Evolutionary conservation across 2,329 filamentous ascomycete species (phyloP), one percentile per base, ranked within the genome.

Genomic region (Penicillium sp.): DNA sequence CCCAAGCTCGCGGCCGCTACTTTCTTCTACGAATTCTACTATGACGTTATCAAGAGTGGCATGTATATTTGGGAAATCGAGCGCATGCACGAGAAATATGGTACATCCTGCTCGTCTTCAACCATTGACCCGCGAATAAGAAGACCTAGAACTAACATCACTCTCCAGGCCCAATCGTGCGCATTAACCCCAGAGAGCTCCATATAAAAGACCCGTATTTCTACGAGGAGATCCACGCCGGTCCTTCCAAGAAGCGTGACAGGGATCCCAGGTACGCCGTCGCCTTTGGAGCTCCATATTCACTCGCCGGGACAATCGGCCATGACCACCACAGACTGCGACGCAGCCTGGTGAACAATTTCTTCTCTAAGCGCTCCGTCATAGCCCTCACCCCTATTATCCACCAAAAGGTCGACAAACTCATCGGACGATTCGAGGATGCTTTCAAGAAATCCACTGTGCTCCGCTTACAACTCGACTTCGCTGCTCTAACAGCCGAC

Each of bases 281-380:
- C 4, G 51, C 60, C 3, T 62, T 55, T 13, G 60, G 55, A 10
- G 58, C 59, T 0, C 56, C 59, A 3, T 20, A 42, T 7, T 61
- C 63, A 1, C 58, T 62, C 15, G 56, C 67, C 20, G 57, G 64
- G 15, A 78, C 75, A 1, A 62, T 70, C 26, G 58, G 66, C 24
- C 73, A 77, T 48, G 69, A 76, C 23, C 62, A 70, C 20, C 77
- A 80, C 56, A 71, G 74, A 3, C 62, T 69, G 18, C 70, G 77
- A 7, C 72, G 77, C 30, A 66, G 56, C 12, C 68, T 73, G 2
- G 49, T 79, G 37, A 75, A 68, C 42, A 71, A 69, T 1, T 79
- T 77, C 66, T 80, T 79, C 60, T 77, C 76, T 9, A 71, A 68
- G 27, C 67, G 68, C 3, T 70, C 70, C 7, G 68, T 78, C 17